Evolutionary conservation across 805 yeast species (phyloP), one percentile per base, ranked within the genome.

Genomic region (Scheffersomyces amazonensis): DNA sequence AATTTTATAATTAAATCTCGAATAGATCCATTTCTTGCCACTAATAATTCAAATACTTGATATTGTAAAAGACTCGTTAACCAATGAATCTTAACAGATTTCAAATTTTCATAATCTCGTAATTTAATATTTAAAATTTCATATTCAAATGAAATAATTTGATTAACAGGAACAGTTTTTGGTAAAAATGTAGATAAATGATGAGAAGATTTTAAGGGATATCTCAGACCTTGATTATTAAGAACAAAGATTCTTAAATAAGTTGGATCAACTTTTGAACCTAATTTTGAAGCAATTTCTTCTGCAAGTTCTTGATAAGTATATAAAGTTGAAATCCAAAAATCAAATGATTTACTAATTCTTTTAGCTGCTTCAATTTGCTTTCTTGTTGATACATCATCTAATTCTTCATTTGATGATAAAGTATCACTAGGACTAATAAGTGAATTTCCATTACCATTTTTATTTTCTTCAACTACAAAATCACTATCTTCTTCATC

Each of bases 121-220:
- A 91, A 65, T 2, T 90, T 79, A 31, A 89, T 80, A 32, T 80
- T 84, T 52, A 93, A 70, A 1, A 83, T 62, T 53, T 91, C 96
- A 56, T 85, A 91, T 47, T 81, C 82, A 41, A 91, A 75, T 16
- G 54, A 51, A 12, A 63, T 58, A 3, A 65, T 55, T 31, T 71
- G 73, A 6, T 74, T 64, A 16, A 70, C 73, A 1, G 78, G 68
- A 27, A 69, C 67, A 19, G 57, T 54, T 46, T 65, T 68, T 5
- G 68, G 64, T 46, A 76, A 66, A 8, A 68, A 44, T 53, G 66
- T 68, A 40, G 73, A 56, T 48, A 73, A 53, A 37, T 58, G 52
- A 44, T 58, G 50, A 7, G 51, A 41, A 6, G 67, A 56, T 35
- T 60, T 58, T 39, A 69, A 53, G 1, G 84, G 80, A 41, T 72